Conservation (phyloP, 2,329 filamentous ascomycete genomes). For the Pseudogymnoascus sp. region DNA sequence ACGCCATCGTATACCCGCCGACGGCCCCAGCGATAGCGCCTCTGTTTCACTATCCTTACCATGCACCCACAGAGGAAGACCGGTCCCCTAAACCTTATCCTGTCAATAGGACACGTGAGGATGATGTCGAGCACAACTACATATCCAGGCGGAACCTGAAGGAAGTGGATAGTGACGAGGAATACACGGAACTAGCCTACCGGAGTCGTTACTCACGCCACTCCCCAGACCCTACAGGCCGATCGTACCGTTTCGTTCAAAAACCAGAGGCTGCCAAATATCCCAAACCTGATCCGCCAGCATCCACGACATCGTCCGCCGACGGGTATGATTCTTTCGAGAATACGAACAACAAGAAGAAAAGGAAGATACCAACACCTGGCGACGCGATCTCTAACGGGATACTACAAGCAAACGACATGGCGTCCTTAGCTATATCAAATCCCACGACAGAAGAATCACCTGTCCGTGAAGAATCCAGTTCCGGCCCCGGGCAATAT, state of each 20-base stretch:
- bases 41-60: conserved; percentile 64
- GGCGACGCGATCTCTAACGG: conserved; percentile 51
- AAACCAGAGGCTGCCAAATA: conserved; percentile 41
- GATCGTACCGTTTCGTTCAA: conserved; percentile 36
- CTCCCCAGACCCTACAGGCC: conserved; percentile 39
- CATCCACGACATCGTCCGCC: conserved; percentile 61
- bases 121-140: conserved; percentile 28
- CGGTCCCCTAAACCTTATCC: conserved; percentile 23
- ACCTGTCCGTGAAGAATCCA: conserved; percentile 35
- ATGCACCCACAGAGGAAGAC: conserved; percentile 30
- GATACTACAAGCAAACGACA: conserved; percentile 50
- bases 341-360: conserved; percentile 99
- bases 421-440: conserved; percentile 56
- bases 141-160: conserved; percentile 46
- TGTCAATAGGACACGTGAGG: conserved; percentile 18
- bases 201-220: conserved; percentile 37
- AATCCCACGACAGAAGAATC: conserved; percentile 36
- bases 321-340: conserved; percentile 97
- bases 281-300: conserved; percentile 47
- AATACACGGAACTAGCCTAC: conserved; percentile 36
- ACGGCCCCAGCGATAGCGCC: conserved; percentile 63
- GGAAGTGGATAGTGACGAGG: conserved; percentile 55
- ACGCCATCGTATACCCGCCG: conserved; percentile 74
- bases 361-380: conserved; percentile 91
- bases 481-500: conserved; percentile 41